Evolutionary conservation across 2,329 filamentous ascomycete genomes (phyloP), one percentile per base, ranked within the genome.

Genomic region (Ilyonectria robusta): DNA sequence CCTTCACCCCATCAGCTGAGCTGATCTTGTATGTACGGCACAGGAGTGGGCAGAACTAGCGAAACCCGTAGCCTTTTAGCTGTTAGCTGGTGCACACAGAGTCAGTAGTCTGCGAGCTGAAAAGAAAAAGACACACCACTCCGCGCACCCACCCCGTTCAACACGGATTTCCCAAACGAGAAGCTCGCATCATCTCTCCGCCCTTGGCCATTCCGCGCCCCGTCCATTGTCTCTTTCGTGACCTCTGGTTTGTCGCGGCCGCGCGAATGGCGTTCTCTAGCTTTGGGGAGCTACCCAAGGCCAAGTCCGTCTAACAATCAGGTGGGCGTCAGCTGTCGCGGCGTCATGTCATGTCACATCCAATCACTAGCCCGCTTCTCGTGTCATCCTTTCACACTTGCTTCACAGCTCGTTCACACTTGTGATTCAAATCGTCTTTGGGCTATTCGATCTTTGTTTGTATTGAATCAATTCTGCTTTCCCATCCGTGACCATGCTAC

Each of bases 141-240:
- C n/a, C 47, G 31, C 47, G 29, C 26, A 62, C 57, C 42, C 54
- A 64, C 67, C 59, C 53, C 48, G 51, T 54, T 59, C 5, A 51
- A 72, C 60, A 73, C 72, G 72, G 62, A 58, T 72, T 72, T 40
- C 72, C 71, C 31, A 53, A 74, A 70, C 21, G 19, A 50, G 65
- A 64, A 48, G 19, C 53, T 21, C 37, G 66, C 60, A 37, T 31
- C 44, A 21, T 21, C 46, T 59, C 17, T 47, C 53, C 50, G 60
- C 67, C 59, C 61, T 60, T 57, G 17, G 7, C 11, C 47, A 55
- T 72, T 71, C 71, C 68, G 70, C 70, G 9, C 35, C 33, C 29
- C 53, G 40, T 37, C 35, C 46, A 60, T 60, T 62, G 40, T 35
- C 56, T 35, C 15, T 10, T 26, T 35, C 19, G 9, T 40, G 44